Evolutionary conservation across 306 rosid species (phyloP), one percentile per base, ranked within the genome.

Genomic region (Bauhinia variegata): DNA sequence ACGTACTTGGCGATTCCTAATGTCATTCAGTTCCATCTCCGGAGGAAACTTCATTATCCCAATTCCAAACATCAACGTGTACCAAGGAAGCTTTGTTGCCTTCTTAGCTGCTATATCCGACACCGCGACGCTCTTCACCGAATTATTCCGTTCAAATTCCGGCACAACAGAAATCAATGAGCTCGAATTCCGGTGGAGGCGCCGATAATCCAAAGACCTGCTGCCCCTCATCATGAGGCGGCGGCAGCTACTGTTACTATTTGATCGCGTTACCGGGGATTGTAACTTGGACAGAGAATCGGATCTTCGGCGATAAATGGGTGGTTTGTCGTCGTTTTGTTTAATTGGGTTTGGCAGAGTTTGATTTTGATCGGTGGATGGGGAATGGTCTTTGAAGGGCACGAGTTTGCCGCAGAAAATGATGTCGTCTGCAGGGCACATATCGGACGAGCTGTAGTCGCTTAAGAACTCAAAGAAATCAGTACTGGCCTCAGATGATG

Each of bases 1-100:
- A 1, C 95, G 88, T 37, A 83, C 76, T 58, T 85, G 95, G 54
- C 97, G 74, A 65, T 73, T 85, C 67, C 84, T 90, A 5, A 90
- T 90, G 41, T 90, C 97, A 43, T 69, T 75, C 42, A 90, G 95
- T 3, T 85, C 97, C 97, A 90, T 90, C 80, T 87, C 97, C 61
- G 84, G 41, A 53, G 92, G 97, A 1, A 79, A 55, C 80, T 82
- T 87, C 28, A 23, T 23, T 23, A 23, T 23, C 76, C 78, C 86
- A 50, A 79, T 77, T 63, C 97, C 95, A 36, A 90, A 85, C 88
- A 87, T 68, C 12, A 85, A 52, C 17, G 84, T 72, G 47, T 78
- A 79, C 96, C 96, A 89, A 1, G 89, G 83, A 15, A 88, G 87
- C 81, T 83, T 86, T 61, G 60, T 52, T 13, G 70, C 67, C 67